Percentiles rank a stretch among this genome's conserved stretches.
Conservation (phyloP, 1,284 basidiomycete genomes). For the Moesziomyces aphidis region DNA sequence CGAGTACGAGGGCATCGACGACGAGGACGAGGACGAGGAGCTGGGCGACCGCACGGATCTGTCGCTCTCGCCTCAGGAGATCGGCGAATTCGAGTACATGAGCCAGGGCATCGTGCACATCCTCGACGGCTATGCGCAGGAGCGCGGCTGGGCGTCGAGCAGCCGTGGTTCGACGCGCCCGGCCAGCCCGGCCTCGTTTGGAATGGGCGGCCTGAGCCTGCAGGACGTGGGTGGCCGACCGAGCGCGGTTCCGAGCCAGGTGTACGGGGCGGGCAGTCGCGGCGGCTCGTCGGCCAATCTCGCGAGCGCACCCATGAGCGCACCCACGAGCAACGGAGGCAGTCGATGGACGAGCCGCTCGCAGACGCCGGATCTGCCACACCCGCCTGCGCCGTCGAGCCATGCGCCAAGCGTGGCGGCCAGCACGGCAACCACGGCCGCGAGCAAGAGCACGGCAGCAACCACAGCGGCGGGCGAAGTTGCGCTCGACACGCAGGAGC, state of each 20-base stretch:
- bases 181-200: constrained; percentile 28
- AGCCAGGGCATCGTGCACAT: constrained; percentile 57
- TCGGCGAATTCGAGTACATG: constrained; percentile 59
- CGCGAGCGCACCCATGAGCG: constrained; percentile 16
- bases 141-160: constrained; percentile 38
- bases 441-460: constrained; percentile 2
- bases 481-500: background rate
- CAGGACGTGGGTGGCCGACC: constrained; percentile 10
- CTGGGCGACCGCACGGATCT: constrained; percentile 49
- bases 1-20: constrained; percentile 28
- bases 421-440: constrained; percentile 11
- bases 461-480: background rate
- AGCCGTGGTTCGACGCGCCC: constrained; percentile 43
- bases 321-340: constrained; percentile 32
- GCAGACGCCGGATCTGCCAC: constrained; percentile 33
- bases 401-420: constrained; percentile 10
- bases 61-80: constrained; percentile 53
- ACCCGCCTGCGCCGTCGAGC: background rate
- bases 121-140: constrained; percentile 55
- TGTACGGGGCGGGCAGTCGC: constrained; percentile 26
- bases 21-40: constrained; percentile 31
- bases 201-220: constrained; percentile 34
- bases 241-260: constrained; percentile 1
- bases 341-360: constrained; percentile 47
- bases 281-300: constrained; percentile 25